A percentile compares a stretch with the other conserved stretches of the same genome.
These are phyloP conservation scores for Melanomma pulvis-pyrius DNA, from an alignment of 495 filamentous ascomycete species.

Conservation along the genomic window DNA sequence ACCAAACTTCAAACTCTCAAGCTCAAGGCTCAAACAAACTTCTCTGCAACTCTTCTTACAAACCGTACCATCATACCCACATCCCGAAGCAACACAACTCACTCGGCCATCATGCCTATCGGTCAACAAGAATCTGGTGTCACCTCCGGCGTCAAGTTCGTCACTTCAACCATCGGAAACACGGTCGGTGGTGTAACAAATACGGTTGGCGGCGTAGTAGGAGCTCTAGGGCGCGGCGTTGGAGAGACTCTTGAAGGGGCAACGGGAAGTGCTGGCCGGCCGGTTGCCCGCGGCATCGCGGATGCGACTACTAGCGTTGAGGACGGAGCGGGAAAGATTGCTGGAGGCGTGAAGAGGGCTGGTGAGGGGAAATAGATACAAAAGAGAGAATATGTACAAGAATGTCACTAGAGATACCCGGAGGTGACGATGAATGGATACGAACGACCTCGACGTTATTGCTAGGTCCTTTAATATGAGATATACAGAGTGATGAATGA, in stretches of 20 bases:
- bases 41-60: background rate
- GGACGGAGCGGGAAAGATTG: constrained; percentile 57
- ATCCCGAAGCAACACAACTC: background rate
- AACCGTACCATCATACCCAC: background rate
- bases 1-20: background rate
- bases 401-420: background rate
- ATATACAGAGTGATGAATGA: too few relatives aligned
- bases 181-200: constrained; percentile 57
- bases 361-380: constrained; percentile 62
- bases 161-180: constrained; percentile 50
- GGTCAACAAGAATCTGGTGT: constrained; percentile 41
- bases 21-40: background rate
- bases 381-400: background rate
- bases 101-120: constrained; percentile 34
- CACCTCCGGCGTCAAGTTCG: constrained; percentile 42
- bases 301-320: constrained; percentile 64
- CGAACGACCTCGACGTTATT: too few relatives aligned
- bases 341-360: constrained; percentile 68
- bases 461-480: too few relatives aligned
- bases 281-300: constrained; percentile 67
- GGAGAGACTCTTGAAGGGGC: constrained; percentile 63
- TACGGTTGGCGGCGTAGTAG: constrained; percentile 70
- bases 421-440: background rate
- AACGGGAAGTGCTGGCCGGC: constrained; percentile 64
- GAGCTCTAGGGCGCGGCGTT: constrained; percentile 65